Evolutionary conservation across 495 filamentous ascomycete genomes (phyloP).

Genomic region (Podospora sp.): DNA sequence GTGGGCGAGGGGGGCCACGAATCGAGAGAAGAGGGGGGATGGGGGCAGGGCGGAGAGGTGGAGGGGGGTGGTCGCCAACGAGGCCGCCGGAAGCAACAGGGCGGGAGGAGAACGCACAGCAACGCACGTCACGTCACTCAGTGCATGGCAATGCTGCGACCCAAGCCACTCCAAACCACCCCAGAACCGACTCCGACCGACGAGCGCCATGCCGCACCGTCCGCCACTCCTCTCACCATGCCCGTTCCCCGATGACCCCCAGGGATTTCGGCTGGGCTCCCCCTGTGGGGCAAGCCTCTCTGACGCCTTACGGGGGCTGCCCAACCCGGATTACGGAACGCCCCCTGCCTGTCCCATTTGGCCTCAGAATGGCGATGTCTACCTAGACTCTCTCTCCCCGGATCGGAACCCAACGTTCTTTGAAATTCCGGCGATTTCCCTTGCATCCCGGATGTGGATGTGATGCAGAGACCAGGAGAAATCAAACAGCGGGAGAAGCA

Average conservation of each 20-base stretch:
- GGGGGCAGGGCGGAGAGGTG: conserved; percentile 18
- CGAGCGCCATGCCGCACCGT: neutral
- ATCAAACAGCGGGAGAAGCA: neutral
- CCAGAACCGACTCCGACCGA: neutral
- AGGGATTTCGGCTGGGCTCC: neutral
- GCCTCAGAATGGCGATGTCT: neutral
- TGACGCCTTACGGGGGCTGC: neutral
- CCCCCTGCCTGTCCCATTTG: neutral
- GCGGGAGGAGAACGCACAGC: conserved; percentile 19
- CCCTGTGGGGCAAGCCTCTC: neutral
- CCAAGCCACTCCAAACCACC: conserved; percentile 2
- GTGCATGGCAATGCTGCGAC: conserved; percentile 15
- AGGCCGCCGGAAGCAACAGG: conserved; percentile 16
- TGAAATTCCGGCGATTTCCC: conserved; percentile 3
- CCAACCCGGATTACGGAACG: conserved; percentile 9
- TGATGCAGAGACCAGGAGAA: neutral
- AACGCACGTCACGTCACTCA: conserved; percentile 28
- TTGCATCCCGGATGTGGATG: neutral
- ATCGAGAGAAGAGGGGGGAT: conserved; percentile 21
- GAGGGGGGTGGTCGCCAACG: conserved; percentile 17
- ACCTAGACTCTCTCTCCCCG: neutral
- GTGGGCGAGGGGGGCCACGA: conserved; percentile 20
- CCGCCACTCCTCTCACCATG: neutral
- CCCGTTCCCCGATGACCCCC: neutral
- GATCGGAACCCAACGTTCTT: neutral